Evolutionary conservation across 2,329 filamentous ascomycete species (phyloP).

Genomic region (Didymella segeticola): DNA sequence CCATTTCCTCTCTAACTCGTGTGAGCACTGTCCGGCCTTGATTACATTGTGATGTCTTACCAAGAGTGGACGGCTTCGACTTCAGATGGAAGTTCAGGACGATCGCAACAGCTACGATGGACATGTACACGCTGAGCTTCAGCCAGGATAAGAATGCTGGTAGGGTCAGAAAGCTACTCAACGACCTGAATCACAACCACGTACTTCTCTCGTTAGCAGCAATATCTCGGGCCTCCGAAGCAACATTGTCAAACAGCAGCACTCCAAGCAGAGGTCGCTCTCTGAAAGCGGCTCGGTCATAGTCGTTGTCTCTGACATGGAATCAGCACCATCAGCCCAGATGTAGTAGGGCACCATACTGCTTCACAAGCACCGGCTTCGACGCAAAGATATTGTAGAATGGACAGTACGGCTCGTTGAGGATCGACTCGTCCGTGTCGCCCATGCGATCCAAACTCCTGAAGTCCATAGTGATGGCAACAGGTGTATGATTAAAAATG

Average conservation of each 20-base stretch:
- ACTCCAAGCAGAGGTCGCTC: constrained; percentile 70
- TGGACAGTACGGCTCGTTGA: constrained; percentile 55
- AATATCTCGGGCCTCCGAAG: constrained; percentile 77
- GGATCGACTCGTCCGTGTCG: constrained; percentile 39
- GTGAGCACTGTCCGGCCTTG: not conserved
- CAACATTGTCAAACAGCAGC: constrained; percentile 75
- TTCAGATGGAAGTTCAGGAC: constrained; percentile 93
- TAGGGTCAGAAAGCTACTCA: not conserved
- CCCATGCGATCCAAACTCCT: constrained; percentile 34
- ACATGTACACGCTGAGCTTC: constrained; percentile 86
- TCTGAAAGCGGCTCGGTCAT: constrained; percentile 59
- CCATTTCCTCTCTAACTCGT: constrained; percentile 71
- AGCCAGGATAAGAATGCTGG: constrained; percentile 85
- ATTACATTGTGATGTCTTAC: constrained; percentile 13
- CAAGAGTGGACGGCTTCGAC: constrained; percentile 60
- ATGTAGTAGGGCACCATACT: constrained; percentile 32
- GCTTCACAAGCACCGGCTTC: constrained; percentile 56
- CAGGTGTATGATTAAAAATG: not conserved
- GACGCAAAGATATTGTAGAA: constrained; percentile 58
- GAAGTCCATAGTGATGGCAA: constrained; percentile 40
- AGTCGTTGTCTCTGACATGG: constrained; percentile 48
- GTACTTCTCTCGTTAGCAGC: constrained; percentile 77
- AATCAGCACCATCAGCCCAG: not conserved
- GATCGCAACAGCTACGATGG: constrained; percentile 87
- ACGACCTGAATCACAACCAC: constrained; percentile 21